Conservation (phyloP, 2,329 filamentous ascomycete species). For the Aspergillus arachidicola region DNA sequence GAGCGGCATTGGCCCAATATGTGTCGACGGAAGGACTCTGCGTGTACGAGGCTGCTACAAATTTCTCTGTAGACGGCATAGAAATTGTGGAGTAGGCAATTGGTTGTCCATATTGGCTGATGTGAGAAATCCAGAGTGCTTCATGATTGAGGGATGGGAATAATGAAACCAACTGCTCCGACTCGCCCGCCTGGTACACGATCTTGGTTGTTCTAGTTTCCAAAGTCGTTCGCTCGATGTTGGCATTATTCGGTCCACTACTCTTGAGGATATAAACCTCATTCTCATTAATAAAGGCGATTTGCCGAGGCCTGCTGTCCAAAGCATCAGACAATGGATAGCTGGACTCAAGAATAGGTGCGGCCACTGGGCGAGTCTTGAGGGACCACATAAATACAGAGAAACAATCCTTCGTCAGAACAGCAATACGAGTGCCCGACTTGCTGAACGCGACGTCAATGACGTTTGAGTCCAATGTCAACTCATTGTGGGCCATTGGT, state of each 20-base stretch:
- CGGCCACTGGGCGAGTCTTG: conserved; percentile 43
- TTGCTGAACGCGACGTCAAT: conserved; percentile 75
- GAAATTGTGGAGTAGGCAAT: conserved; percentile 37
- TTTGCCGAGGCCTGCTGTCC: conserved; percentile 44
- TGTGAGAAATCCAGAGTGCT: conserved; percentile 42
- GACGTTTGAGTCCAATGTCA: conserved; percentile 63
- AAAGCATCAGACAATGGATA: conserved; percentile 35
- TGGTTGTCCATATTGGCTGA: conserved; percentile 25
- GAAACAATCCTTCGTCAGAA: conserved; percentile 69
- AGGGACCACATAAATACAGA: conserved; percentile 71
- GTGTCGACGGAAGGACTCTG: conserved; percentile 40
- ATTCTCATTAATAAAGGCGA: conserved; percentile 49
- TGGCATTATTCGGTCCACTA: conserved; percentile 30
- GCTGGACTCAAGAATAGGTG: conserved; percentile 43
- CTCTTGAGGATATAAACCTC: conserved; percentile 48
- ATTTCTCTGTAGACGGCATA: conserved; percentile 17
- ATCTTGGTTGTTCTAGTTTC: conserved; percentile 35
- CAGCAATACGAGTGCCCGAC: conserved; percentile 66
- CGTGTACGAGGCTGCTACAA: conserved; percentile 27
- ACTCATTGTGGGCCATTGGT: conserved; percentile 83
- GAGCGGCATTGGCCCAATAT: conserved; percentile 41
- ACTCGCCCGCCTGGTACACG: conserved; percentile 34
- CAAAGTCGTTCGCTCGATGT: conserved; percentile 37
- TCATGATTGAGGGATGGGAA: conserved; percentile 39
- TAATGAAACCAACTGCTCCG: conserved; percentile 40